Evolutionary conservation across 805 yeast species (phyloP), one percentile per base, ranked within the genome.

Genomic region (Brettanomyces nanus): DNA sequence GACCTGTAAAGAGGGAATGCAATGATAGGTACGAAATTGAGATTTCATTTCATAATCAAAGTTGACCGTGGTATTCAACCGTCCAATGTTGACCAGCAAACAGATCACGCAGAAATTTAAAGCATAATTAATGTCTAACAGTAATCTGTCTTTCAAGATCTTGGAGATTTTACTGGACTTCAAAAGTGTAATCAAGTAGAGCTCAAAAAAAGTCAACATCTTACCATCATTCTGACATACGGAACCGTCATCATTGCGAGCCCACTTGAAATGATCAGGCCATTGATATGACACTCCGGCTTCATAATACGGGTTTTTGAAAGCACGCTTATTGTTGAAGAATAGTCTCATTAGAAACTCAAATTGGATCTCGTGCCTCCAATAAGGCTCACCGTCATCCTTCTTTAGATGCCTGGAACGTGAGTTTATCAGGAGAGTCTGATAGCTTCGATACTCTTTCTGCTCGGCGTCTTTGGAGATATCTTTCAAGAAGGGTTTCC

Each of bases 1-100:
- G 3, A 81, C 77, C 56, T 90, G 97, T 31, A 90, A 65, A 9
- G 87, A 77, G 1, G 98, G 98, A 25, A 90, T 85, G 10, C 95
- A 83, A 61, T 90, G 97, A 55, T 84, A 90, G 0, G 97, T 89
- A 52, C 98, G 70, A 45, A 90, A 68, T 47, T 87, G 90, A 0
- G 95, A 85, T 49, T 86, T 80, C 97, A 90, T 90, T 53, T 87
- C 97, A 18, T 94, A 85, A 40, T 86, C 95, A 54, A 90, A 83
- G 61, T 90, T 90, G 37, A 90, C 80, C 3, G 97, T 90, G 2
- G 98, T 90, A 63, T 90, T 90, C 77, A 90, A 77, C 44, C 97
- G 69, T 7, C 97, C 97, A 38, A 89, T 77, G 54, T 90, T 90
- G 14, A 90, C 97, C 43, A 90, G 66, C 28, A 90, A 61, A 46